Conservation (phyloP, 2,329 filamentous ascomycete genomes). For the Cladophialophora chaetospira region DNA sequence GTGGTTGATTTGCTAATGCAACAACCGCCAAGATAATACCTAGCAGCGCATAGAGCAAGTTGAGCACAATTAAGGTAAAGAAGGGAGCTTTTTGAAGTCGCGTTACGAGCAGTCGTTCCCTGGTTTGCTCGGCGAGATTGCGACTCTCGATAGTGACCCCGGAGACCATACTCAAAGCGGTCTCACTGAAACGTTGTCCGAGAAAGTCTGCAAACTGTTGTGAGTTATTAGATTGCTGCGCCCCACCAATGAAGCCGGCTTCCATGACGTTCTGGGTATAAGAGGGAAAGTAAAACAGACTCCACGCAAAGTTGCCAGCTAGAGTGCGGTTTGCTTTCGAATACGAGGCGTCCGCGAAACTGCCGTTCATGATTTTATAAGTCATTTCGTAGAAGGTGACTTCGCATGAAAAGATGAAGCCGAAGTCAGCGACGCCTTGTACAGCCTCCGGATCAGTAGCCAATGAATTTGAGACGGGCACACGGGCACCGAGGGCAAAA, state of each 20-base stretch:
- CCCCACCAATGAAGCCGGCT: not conserved
- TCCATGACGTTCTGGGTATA: conserved; percentile 2
- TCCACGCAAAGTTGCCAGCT: not conserved
- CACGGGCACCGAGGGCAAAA: not conserved
- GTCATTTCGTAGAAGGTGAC: not conserved
- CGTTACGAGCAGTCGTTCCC: not conserved
- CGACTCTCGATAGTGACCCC: not conserved
- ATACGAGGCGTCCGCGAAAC: not conserved
- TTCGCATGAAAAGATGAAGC: not conserved
- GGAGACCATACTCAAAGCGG: not conserved
- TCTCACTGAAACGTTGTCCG: not conserved
- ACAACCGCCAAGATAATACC: not conserved
- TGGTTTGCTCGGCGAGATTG: not conserved
- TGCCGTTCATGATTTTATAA: not conserved
- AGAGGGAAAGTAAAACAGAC: not conserved
- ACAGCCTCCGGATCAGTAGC: not conserved
- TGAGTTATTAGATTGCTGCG: not conserved
- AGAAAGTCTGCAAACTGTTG: not conserved
- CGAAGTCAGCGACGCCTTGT: not conserved
- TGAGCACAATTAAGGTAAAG: not conserved
- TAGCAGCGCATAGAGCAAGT: not conserved
- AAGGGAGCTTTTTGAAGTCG: not conserved
- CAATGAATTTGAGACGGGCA: not conserved
- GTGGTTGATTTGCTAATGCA: not conserved
- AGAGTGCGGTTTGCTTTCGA: not conserved